Conservation (phyloP, 495 filamentous ascomycete genomes). For the Penicillium steckii region DNA sequence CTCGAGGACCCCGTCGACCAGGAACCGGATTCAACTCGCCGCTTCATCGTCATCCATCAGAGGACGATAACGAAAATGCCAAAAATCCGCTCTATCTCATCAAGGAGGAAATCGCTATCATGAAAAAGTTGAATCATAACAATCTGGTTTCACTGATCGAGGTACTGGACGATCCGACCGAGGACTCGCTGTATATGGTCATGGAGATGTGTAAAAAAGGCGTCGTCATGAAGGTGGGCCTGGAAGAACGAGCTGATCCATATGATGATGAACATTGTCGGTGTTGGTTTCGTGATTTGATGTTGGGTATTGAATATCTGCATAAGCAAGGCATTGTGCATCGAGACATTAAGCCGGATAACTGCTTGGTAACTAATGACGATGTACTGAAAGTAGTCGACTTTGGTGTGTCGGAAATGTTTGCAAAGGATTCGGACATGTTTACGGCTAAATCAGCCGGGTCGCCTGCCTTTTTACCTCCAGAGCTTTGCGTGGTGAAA, state of each 20-base stretch:
- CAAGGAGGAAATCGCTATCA: constrained; percentile 95
- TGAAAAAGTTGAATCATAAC: constrained; percentile 95
- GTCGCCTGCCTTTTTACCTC: constrained; percentile 91
- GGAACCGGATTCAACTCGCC: constrained; percentile 64
- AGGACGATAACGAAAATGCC: constrained; percentile 52
- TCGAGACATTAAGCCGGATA: constrained; percentile 97
- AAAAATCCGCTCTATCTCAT: constrained; percentile 85
- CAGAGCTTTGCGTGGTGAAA: constrained; percentile 84
- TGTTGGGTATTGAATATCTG: constrained; percentile 93
- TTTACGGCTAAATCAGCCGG: constrained; percentile 91
- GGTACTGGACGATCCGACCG: constrained; percentile 90
- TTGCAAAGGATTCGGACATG: constrained; percentile 87
- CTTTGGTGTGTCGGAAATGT: constrained; percentile 98
- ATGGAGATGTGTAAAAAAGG: constrained; percentile 99
- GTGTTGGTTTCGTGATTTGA: constrained; percentile 92
- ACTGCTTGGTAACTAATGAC: constrained; percentile 84
- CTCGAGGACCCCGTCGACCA: constrained; percentile 51
- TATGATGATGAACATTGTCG: constrained; percentile 83
- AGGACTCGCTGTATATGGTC: constrained; percentile 97
- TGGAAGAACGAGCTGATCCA: constrained; percentile 80
- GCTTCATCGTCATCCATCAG: constrained; percentile 52
- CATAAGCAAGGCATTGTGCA: constrained; percentile 95
- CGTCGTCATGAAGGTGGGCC: constrained; percentile 92
- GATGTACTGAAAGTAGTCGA: constrained; percentile 95
- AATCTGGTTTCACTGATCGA: constrained; percentile 93